These are phyloP conservation scores for Cyclocybe aegerita DNA, from an alignment of 768 basidiomycete species.

Conservation along the genomic window DNA sequence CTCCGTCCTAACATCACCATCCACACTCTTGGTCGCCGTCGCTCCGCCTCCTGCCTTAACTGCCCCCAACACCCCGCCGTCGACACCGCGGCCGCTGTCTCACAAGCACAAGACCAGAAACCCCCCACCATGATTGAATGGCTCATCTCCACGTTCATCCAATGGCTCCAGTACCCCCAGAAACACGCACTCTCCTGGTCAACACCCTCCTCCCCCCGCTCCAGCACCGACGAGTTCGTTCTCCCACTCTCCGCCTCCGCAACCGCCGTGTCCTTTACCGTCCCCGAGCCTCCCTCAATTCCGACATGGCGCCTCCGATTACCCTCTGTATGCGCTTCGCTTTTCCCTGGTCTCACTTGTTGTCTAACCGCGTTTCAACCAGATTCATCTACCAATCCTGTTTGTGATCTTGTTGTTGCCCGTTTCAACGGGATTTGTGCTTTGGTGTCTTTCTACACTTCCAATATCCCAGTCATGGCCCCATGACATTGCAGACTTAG, in stretches of 20 bases:
- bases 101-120: constrained; percentile 5
- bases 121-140: constrained; percentile 50
- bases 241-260: constrained; percentile 33
- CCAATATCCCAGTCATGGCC: constrained; percentile 80
- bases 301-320: constrained; percentile 24
- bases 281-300: constrained; percentile 24
- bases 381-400: constrained; percentile 40
- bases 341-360: constrained; percentile 6
- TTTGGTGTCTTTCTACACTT: constrained; percentile 75
- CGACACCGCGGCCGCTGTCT: constrained; percentile 10
- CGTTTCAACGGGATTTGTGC: constrained; percentile 65
- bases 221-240: constrained; percentile 39
- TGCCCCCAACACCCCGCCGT: constrained; percentile 17
- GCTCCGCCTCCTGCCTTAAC: constrained; percentile 49
- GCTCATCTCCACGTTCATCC: constrained; percentile 49
- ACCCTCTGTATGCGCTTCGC: constrained; percentile 28
- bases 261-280: constrained; percentile 39
- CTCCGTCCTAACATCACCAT: constrained; percentile 53
- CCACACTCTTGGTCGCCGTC: constrained; percentile 53
- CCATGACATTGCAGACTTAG: constrained; percentile 70
- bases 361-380: constrained; percentile 2
- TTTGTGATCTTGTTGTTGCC: constrained; percentile 55
- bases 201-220: constrained; percentile 43
- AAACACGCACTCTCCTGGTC: constrained; percentile 42
- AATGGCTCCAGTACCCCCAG: constrained; percentile 48